A percentile compares a stretch with the other conserved stretches of the same genome.
These are phyloP conservation scores for Xylaria sp. DNA, from an alignment of 2,329 filamentous ascomycete species.

Conservation along the genomic window DNA sequence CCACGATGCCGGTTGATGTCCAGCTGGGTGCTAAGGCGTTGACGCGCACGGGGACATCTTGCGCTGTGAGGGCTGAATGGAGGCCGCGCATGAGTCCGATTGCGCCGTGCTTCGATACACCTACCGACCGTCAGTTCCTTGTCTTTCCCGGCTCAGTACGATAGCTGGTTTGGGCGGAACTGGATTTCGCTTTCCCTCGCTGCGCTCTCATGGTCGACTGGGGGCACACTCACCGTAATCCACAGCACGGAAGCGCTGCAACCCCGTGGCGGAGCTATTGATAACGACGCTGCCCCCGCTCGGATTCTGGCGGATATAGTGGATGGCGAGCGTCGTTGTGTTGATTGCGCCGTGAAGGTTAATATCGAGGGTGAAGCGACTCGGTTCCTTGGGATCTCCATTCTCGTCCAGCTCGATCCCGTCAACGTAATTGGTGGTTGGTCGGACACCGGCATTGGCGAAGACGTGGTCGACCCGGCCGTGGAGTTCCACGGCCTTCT, in stretches of 20 bases:
- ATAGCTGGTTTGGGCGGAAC: neutral
- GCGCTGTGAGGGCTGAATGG: constrained; percentile 51
- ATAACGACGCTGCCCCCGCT: constrained; percentile 65
- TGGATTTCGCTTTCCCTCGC: neutral
- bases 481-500: constrained; percentile 65
- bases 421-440: constrained; percentile 58
- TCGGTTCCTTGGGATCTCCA: constrained; percentile 61
- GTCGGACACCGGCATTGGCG: constrained; percentile 69
- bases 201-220: neutral
- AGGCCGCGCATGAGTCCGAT: constrained; percentile 64
- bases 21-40: constrained; percentile 67
- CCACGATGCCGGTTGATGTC: constrained; percentile 57
- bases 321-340: constrained; percentile 59
- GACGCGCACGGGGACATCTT: constrained; percentile 61
- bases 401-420: constrained; percentile 57
- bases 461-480: constrained; percentile 84
- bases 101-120: constrained; percentile 65
- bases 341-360: constrained; percentile 62
- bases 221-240: constrained; percentile 60
- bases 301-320: constrained; percentile 61
- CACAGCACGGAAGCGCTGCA: constrained; percentile 61
- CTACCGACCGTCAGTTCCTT: constrained; percentile 43
- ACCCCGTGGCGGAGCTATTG: constrained; percentile 61
- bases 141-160: neutral
- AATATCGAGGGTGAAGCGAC: constrained; percentile 57